A percentile compares a stretch with the other conserved stretches of the same genome.
Evolutionary conservation across 805 yeast species (phyloP).

Genomic region (Lipomyces oligophaga): DNA sequence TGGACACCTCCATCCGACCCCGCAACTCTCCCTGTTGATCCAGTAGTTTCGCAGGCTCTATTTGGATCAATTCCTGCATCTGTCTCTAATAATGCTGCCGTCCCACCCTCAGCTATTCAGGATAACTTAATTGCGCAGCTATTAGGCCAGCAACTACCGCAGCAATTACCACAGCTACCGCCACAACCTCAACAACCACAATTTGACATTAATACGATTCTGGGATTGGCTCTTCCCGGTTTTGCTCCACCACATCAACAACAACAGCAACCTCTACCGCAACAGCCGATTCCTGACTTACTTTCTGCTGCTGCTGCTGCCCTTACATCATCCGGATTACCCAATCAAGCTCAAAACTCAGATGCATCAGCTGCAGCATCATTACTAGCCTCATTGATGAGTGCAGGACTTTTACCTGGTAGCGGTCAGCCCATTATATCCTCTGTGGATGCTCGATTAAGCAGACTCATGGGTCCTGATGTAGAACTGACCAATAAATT

Average conservation of each 20-base stretch:
- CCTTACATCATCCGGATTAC: background rate
- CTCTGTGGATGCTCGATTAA: slow-evolving; percentile 1
- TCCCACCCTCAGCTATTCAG: no score
- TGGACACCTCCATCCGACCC: slow-evolving; percentile 22
- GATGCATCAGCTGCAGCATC: slow-evolving; percentile 17
- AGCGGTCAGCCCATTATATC: background rate
- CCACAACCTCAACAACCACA: slow-evolving; percentile 3
- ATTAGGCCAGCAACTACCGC: slow-evolving; percentile 4
- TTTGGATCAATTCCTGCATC: no score
- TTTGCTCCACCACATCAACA: background rate
- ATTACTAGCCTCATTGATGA: slow-evolving; percentile 29
- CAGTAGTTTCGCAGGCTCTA: slow-evolving; percentile 1
- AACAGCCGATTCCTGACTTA: background rate
- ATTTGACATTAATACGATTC: background rate
- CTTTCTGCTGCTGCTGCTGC: background rate
- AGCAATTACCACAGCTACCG: background rate
- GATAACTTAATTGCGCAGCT: slow-evolving; percentile 18
- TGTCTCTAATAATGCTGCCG: no score
- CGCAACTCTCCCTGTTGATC: no score
- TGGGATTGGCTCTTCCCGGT: background rate
- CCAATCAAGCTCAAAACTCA: background rate
- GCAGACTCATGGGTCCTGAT: slow-evolving; percentile 18
- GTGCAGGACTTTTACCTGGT: slow-evolving; percentile 32
- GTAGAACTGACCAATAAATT: slow-evolving; percentile 38
- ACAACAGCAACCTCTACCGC: slow-evolving; percentile 6